Base-by-base conservation (phyloP, 1,284 basidiomycete species). In the Leccinum ponderosum region DNA sequence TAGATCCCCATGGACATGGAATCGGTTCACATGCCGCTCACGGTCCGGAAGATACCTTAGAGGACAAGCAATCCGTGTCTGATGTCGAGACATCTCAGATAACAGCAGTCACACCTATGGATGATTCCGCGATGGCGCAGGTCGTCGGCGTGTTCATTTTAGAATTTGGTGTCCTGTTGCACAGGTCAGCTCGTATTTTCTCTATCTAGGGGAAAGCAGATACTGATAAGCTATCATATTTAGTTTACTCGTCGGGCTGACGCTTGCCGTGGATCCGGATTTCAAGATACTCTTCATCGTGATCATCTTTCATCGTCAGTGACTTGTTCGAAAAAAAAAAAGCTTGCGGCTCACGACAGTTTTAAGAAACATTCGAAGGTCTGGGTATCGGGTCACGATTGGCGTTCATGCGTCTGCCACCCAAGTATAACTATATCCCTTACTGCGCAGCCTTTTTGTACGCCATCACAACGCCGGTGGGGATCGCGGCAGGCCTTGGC, bases 271-370 rank as follows among this genome's bases (percentile, higher is more conserved):
- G 35, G 87, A 91, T 69, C 77, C 84, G 27, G 73, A 85, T 54
- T 98, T 99, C 77, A 91, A 85, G 65, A 77, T 91, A 11, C 85
- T 99, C 20, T 96, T 98, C 73, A 80, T 95, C 63, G 96, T 98
- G 61, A 78, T 98, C 65, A 80, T 97, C 71, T 98, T 96, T 77
- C 94, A 95, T 72, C 93, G 92, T 93, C 66, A 66, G 82, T 78
- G 15, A 20, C 8, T 8, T 14, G 14, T 55, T 47, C 48, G n/a
- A 47, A 9, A 50, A 9, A 37, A 4, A 37, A 37, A 39, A 25
- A 29, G 8, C 27, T n/a, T n/a, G 17, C 25, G 11, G 9, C 53
- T 70, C 15, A 68, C 56, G 17, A 7, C 1, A 15, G 27, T 12
- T 53, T 55, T 7, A 69, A 94, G 90, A 95, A 83, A 90, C 85